These are phyloP conservation scores for Elongisporangium undulatum DNA, from an alignment of 352 stramenopile genomes.

Conservation along the genomic window DNA sequence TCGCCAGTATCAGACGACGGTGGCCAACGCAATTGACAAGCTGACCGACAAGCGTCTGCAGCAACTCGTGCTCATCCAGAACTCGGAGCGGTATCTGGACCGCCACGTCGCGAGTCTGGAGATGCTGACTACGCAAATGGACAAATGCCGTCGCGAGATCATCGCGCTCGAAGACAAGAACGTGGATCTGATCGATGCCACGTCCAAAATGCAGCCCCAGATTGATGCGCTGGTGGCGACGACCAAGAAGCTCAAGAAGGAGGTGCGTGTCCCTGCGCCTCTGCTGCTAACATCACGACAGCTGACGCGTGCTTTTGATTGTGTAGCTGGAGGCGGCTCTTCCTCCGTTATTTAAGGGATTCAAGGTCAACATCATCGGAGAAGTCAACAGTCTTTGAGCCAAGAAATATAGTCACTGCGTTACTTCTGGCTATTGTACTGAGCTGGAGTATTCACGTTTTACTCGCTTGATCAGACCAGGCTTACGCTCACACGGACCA, in stretches of 20 bases:
- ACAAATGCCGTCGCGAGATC: constrained; percentile 70
- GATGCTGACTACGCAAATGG: constrained; percentile 67
- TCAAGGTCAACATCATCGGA: constrained; percentile 79
- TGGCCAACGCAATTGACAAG: constrained; percentile 35
- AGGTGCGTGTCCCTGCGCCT: constrained; percentile 23
- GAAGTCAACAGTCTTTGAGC: constrained; percentile 70
- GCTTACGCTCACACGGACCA: background rate
- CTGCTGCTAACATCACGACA: background rate
- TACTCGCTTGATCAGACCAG: background rate
- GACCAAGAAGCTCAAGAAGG: constrained; percentile 70
- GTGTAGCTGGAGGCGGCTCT: constrained; percentile 50
- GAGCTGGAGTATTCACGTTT: background rate
- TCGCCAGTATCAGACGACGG: constrained; percentile 29
- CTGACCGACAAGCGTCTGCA: constrained; percentile 68
- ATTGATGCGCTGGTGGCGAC: constrained; percentile 37
- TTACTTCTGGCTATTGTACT: background rate
- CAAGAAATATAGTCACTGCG: background rate
- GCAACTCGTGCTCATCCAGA: constrained; percentile 71
- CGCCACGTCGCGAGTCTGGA: constrained; percentile 64
- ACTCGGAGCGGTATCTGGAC: constrained; percentile 68
- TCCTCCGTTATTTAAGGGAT: constrained; percentile 66
- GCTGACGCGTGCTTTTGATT: background rate
- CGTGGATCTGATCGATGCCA: constrained; percentile 56
- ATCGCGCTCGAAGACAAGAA: constrained; percentile 68
- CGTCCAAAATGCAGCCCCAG: constrained; percentile 44